Conservation (phyloP, 305 asterid genomes). For the Solanum hybrid region DNA sequence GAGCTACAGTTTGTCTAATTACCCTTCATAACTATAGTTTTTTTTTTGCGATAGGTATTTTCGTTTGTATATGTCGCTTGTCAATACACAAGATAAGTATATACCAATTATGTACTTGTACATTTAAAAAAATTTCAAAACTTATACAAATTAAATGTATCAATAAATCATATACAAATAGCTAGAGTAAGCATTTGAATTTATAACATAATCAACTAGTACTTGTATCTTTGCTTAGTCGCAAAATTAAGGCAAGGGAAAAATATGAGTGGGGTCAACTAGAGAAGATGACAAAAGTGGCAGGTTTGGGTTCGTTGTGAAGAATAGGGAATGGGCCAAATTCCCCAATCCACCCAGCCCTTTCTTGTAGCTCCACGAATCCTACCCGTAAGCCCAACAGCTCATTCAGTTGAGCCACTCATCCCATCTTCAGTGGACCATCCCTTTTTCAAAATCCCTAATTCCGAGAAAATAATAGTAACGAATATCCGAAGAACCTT, state of each 20-base stretch:
- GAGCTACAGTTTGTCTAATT: no score
- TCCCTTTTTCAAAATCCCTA: background rate
- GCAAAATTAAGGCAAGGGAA: background rate
- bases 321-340: background rate
- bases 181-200: rapidly evolving
- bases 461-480: background rate
- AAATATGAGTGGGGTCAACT: background rate
- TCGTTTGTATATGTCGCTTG: no score
- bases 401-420: background rate
- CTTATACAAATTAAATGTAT: no score
- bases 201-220: no score
- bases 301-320: slow-evolving; percentile 1
- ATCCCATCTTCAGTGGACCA: slow-evolving; percentile 3
- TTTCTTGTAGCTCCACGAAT: slow-evolving; percentile 4
- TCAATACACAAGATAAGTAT: no score
- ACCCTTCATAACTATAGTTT: rapidly evolving
- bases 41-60: background rate
- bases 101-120: no score
- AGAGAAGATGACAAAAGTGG: background rate
- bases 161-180: no score
- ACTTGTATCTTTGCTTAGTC: no score
- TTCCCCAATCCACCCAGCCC: background rate
- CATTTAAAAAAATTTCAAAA: rapidly evolving
- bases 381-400: background rate
- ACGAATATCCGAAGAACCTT: slow-evolving; percentile 8